Evolutionary conservation across 371 early-diverging fungal genomes (phyloP), one percentile per base, ranked within the genome.

Genomic region (Mortierella polycephala): DNA sequence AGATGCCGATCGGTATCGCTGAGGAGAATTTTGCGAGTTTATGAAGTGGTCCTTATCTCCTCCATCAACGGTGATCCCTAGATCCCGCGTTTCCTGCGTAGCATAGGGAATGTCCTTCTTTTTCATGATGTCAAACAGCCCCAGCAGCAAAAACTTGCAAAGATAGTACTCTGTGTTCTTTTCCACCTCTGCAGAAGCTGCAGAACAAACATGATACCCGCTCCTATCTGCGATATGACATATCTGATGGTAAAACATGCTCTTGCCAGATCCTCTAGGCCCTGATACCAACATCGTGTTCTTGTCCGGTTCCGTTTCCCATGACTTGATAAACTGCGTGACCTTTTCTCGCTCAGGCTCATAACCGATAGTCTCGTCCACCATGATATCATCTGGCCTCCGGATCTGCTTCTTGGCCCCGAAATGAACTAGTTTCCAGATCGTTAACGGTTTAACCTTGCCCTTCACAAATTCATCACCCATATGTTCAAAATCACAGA

Each of bases 401-500:
- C 59, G 69, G 2, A 44, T 53, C 41, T 75, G 72, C 23, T 65
- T 64, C 57, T 66, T 72, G n/a, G 81, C 71, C 1, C 75, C 85
- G 70, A 89, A 89, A 21, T 82, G 82, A 21, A 81, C 54, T 14
- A 89, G 82, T 4, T 81, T 77, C 66, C 82, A 89, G n/a, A 89
- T 82, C 21, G 71, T 73, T 1, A 89, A 64, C 5, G 89, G 88
- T 18, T 86, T 84, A 0, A 82, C 45, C 60, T 89, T 89, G 7
- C 89, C 89, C 44, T 89, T 89, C 23, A 89, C 89, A 68, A 79
- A 85, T 30, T 88, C 87, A n/a, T 85, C 86, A 0, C 88, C 89
- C 56, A 81, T 82, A 45, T 87, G 86, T 23, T 85, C 88, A 73
- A 88, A 88, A 12, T 86, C 88, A 60, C 89, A 89, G 0, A 84